phyloP scores from a whole-genome alignment of 495 filamentous ascomycete genomes.

The Talaromyces stipitatus region DNA sequence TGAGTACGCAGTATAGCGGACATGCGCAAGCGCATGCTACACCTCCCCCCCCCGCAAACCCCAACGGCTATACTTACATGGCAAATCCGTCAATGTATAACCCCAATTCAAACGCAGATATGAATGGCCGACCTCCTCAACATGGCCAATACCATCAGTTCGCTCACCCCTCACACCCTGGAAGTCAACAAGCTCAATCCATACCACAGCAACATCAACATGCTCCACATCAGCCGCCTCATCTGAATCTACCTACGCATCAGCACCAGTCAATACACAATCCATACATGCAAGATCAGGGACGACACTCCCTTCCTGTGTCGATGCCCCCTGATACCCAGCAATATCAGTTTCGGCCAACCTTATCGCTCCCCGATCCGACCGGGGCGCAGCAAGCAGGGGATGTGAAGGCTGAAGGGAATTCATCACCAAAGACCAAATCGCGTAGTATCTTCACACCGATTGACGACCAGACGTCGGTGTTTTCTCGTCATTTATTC shows the following conservation, averaged over 20 bases:
- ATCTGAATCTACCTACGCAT: slow-evolving; percentile 25
- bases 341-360: slow-evolving; percentile 29
- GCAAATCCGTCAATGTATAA: slow-evolving; percentile 81
- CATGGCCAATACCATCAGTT: slow-evolving; percentile 42
- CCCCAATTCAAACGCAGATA: slow-evolving; percentile 48
- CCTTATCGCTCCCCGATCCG: slow-evolving; percentile 21
- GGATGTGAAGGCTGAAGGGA: slow-evolving; percentile 32
- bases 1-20: slow-evolving; percentile 67
- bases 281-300: slow-evolving; percentile 60
- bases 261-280: slow-evolving; percentile 51
- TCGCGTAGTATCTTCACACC: slow-evolving; percentile 94
- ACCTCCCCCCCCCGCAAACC: slow-evolving; percentile 52
- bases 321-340: slow-evolving; percentile 36
- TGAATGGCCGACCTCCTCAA: slow-evolving; percentile 31
- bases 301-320: slow-evolving; percentile 45
- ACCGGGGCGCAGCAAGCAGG: slow-evolving; percentile 32
- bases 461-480: slow-evolving; percentile 85
- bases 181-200: slow-evolving; percentile 23
- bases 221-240: slow-evolving; percentile 32
- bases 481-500: slow-evolving; percentile 80
- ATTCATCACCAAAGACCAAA: slow-evolving; percentile 59
- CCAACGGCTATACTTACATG: slow-evolving; percentile 79
- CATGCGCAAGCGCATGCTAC: slow-evolving; percentile 47
- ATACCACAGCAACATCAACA: slow-evolving; percentile 35
- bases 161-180: slow-evolving; percentile 32